Percentiles rank a stretch among this genome's conserved stretches.
Evolutionary conservation across 371 early-diverging fungal genomes (phyloP).

Genomic region (Umbelopsis sp.): DNA sequence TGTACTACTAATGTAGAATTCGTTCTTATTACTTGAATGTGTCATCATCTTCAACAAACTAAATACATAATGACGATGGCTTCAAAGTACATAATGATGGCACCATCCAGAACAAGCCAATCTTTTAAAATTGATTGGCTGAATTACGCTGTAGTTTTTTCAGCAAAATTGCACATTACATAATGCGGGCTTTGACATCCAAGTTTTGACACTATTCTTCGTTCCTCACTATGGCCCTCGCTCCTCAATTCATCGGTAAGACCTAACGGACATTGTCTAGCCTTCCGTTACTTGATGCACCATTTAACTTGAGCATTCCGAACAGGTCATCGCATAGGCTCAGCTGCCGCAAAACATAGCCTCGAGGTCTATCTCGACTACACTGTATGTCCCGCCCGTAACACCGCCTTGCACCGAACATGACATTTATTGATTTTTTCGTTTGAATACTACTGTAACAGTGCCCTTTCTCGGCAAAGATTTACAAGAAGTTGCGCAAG

Average conservation of each 20-base stretch:
- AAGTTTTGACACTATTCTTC: neutral
- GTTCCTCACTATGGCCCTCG: constrained; percentile 41
- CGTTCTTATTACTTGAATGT: no score
- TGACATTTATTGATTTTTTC: neutral
- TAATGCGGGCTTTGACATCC: neutral
- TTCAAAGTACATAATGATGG: neutral
- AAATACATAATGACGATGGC: neutral
- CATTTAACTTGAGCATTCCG: neutral
- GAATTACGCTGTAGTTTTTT: no score
- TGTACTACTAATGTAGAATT: neutral
- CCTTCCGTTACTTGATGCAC: neutral
- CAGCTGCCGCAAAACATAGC: constrained; percentile 51
- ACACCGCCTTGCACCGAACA: neutral
- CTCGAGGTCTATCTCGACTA: constrained; percentile 72
- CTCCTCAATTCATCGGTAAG: constrained; percentile 47
- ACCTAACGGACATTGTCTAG: neutral
- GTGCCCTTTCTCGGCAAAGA: constrained; percentile 68
- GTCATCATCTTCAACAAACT: neutral
- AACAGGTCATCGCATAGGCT: constrained; percentile 62
- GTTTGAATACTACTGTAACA: constrained; percentile 15
- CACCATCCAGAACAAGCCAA: no score
- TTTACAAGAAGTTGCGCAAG: constrained; percentile 56
- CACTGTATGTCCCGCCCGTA: constrained; percentile 42
- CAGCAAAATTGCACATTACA: neutral
- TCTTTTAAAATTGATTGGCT: neutral